A percentile compares a stretch with the other conserved stretches of the same genome.
Conservation (phyloP, 164 flowering plant species). For the Nelumbo lutea region DNA sequence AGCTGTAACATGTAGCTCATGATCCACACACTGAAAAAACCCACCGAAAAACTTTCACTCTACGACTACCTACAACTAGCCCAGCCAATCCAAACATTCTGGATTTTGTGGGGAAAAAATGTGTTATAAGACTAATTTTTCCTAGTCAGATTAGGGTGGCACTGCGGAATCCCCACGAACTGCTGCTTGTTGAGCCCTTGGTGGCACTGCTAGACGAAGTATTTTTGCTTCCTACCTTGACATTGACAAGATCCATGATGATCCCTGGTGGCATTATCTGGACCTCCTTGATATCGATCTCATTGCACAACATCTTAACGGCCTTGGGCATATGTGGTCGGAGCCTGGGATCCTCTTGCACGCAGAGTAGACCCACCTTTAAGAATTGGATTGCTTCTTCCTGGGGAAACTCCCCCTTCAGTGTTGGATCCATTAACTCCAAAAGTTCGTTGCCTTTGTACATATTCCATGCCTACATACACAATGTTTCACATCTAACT, state of each 20-base stretch:
- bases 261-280: conserved; percentile 16
- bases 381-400: conserved; percentile 19
- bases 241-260: conserved; percentile 11
- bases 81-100: no score
- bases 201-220: background rate
- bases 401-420: conserved; percentile 4
- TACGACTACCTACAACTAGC: no score
- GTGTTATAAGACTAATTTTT: no score
- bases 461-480: conserved; percentile 26
- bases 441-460: conserved; percentile 11
- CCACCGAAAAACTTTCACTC: no score
- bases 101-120: no score
- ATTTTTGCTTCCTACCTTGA: conserved; percentile 3
- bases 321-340: conserved; percentile 20
- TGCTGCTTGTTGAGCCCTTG: background rate
- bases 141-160: no score
- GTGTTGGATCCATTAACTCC: conserved; percentile 21
- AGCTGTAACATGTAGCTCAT: no score
- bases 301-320: conserved; percentile 15
- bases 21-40: no score
- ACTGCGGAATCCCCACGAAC: no score
- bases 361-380: conserved; percentile 22
- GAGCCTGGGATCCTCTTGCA: conserved; percentile 16
- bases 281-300: conserved; percentile 4
- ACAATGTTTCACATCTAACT: background rate